phyloP scores from a whole-genome alignment of 805 yeast genomes.

The Wickerhamiella bombiphila region DNA sequence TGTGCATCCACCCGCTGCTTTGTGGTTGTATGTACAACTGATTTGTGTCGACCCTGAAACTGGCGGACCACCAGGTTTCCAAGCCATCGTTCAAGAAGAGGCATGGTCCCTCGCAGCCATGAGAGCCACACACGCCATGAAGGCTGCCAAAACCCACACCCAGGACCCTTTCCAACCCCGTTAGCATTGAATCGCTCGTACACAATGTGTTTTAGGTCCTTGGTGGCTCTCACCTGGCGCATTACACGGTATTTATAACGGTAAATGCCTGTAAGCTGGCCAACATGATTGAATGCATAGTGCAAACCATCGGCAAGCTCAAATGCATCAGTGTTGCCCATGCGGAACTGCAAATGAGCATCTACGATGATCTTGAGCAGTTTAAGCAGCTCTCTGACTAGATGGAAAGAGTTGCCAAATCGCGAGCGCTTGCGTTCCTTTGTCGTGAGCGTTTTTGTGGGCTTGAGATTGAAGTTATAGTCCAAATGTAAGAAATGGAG shows the following conservation, averaged over 20 bases:
- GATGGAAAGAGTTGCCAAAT: conserved; percentile 91
- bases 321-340: conserved; percentile 84
- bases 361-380: conserved; percentile 80
- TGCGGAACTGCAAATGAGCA: conserved; percentile 78
- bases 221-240: conserved; percentile 95
- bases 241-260: conserved; percentile 93
- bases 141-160: conserved; percentile 99
- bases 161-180: conserved; percentile 90
- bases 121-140: conserved; percentile 96
- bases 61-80: conserved; percentile 84
- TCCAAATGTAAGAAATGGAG: conserved; percentile 85
- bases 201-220: conserved; percentile 84
- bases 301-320: conserved; percentile 91
- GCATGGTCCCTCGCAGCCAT: conserved; percentile 81
- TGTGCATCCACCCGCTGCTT: conserved; percentile 93
- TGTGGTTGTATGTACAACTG: conserved; percentile 83
- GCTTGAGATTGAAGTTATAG: conserved; percentile 88
- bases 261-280: conserved; percentile 91
- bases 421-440: conserved; percentile 92
- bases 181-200: conserved; percentile 67
- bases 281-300: conserved; percentile 81
- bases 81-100: conserved; percentile 86
- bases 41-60: conserved; percentile 90
- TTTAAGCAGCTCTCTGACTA: conserved; percentile 77
- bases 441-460: conserved; percentile 89